A percentile compares a stretch with the other conserved stretches of the same genome.
These are phyloP conservation scores for Lichtheimia ramosa DNA, from an alignment of 371 early-diverging fungal species.

Conservation along the genomic window DNA sequence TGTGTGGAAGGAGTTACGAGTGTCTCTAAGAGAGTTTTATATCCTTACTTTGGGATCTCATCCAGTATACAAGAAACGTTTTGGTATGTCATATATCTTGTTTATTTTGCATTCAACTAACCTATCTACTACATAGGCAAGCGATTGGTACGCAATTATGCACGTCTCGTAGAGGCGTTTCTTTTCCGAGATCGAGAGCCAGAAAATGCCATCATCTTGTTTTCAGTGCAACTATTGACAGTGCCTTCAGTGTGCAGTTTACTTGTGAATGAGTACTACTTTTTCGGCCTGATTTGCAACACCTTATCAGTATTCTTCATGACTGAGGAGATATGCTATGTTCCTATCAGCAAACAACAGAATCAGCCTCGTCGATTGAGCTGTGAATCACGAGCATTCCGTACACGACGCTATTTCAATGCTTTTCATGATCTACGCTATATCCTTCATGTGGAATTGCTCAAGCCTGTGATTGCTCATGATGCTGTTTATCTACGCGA, in stretches of 20 bases:
- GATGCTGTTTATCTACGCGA: slow-evolving; percentile 64
- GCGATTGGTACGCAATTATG: slow-evolving; percentile 79
- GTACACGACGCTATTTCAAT: slow-evolving; percentile 82
- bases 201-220: slow-evolving; percentile 84
- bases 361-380: slow-evolving; percentile 59
- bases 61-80: slow-evolving; percentile 75
- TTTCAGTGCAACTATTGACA: slow-evolving; percentile 93
- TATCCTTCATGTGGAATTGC: slow-evolving; percentile 64
- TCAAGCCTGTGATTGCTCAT: slow-evolving; percentile 59
- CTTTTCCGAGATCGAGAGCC: slow-evolving; percentile 84
- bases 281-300: slow-evolving; percentile 68
- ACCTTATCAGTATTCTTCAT: slow-evolving; percentile 71
- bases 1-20: slow-evolving; percentile 87
- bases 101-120: neutral
- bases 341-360: slow-evolving; percentile 34
- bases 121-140: slow-evolving; percentile 18
- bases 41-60: slow-evolving; percentile 76
- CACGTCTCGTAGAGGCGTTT: slow-evolving; percentile 71
- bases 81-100: slow-evolving; percentile 51
- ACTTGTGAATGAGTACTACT: slow-evolving; percentile 76
- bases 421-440: slow-evolving; percentile 87
- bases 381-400: slow-evolving; percentile 79
- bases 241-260: slow-evolving; percentile 85
- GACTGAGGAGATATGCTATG: slow-evolving; percentile 44
- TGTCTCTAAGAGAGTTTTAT: slow-evolving; percentile 78